These are phyloP conservation scores for Protoeuglena noctilucae DNA, from an alignment of 139 green algal genomes.

Conservation along the genomic window DNA sequence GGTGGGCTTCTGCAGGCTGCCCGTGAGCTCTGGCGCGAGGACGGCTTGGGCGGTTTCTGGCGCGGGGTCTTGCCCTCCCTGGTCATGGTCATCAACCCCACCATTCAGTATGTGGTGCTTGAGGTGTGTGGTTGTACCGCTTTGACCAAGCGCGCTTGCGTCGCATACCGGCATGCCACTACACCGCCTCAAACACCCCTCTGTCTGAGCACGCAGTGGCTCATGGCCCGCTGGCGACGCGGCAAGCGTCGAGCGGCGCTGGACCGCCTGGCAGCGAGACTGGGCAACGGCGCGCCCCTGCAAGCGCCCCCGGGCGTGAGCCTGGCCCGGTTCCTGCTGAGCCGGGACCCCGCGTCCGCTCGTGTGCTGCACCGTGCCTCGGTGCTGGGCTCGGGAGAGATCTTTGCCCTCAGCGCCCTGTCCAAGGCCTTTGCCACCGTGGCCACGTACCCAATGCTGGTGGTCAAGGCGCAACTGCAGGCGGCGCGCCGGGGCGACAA, in stretches of 20 bases:
- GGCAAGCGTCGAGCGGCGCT: too few relatives aligned
- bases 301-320: too few relatives aligned
- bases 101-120: conserved; percentile 70
- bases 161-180: too few relatives aligned
- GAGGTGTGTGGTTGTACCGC: conserved; percentile 24
- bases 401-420: conserved; percentile 65
- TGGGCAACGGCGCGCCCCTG: neutral
- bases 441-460: conserved; percentile 81
- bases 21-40: conserved; percentile 15
- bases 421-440: conserved; percentile 86
- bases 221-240: too few relatives aligned
- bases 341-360: too few relatives aligned
- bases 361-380: too few relatives aligned
- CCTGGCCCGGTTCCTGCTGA: too few relatives aligned
- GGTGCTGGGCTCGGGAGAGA: conserved; percentile 26
- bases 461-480: conserved; percentile 74
- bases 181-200: too few relatives aligned
- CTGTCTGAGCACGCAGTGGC: too few relatives aligned
- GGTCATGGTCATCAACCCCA: conserved; percentile 79
- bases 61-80: conserved; percentile 61
- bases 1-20: too few relatives aligned
- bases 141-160: too few relatives aligned
- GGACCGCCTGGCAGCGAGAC: too few relatives aligned
- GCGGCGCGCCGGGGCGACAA: conserved; percentile 5
- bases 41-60: conserved; percentile 49